Evolutionary conservation across 1,284 basidiomycete species (phyloP), one percentile per base, ranked within the genome.

Genomic region (Sporisorium scitamineum): DNA sequence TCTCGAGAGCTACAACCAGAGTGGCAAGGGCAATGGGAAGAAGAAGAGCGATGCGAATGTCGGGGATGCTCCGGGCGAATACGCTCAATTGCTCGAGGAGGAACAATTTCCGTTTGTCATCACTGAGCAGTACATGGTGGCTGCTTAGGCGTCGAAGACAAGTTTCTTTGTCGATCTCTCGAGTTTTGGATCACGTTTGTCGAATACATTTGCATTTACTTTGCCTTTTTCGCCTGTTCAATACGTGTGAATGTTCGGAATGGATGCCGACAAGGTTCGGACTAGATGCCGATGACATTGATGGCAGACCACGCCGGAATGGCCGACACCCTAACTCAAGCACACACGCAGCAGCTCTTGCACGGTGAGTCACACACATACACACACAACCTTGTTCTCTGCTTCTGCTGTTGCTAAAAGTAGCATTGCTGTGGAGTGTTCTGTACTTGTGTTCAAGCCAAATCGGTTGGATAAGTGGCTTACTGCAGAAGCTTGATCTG

Each of bases 1-100:
- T 85, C 91, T 98, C 51, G 88, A 89, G 20, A 89, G 91, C 24
- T 80, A 84, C 55, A 70, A 79, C 22, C 70, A 80, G 44, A 58
- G 32, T 6, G 67, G 51, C 2, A 29, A 54, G n/a, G 32, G 13
- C 3, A 58, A 53, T 5, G 54, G 58, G 3, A 42, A 44, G 27
- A 68, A 54, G 34, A 54, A 70, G 11, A 27, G 26, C 51, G 55
- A 50, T 18, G 62, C 52, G 24, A 54, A 31, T 44, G 32, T 20
- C 2, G 69, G 37, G 0, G 83, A 84, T 29, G 79, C 80, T 14
- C 83, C 84, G 13, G 84, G 84, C 31, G 84, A 85, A 48, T 85
- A 80, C 52, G 78, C 76, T 3, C 70, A 79, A 44, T 51, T 84
- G 57, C 67, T 84, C 20, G 84, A 85, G 45, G 79, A 84, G 64